Conservation (phyloP, 768 basidiomycete species). For the Mycena vulgaris region DNA sequence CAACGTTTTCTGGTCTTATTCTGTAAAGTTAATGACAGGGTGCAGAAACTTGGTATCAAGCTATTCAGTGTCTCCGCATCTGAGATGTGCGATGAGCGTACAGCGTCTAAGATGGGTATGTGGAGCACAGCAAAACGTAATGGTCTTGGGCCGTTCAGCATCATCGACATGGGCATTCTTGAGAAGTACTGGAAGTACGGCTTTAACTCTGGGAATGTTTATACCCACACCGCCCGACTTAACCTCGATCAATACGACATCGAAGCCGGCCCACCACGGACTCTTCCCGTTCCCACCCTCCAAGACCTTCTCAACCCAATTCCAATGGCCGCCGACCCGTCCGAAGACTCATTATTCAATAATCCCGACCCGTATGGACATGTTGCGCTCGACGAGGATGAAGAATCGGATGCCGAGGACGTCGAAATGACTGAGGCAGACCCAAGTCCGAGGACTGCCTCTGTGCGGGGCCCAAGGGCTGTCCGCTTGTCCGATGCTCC, state of each 20-base stretch:
- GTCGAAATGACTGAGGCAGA: too few species aligned
- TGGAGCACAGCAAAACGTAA: not conserved
- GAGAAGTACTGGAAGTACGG: conserved; percentile 3
- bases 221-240: conserved; percentile 8
- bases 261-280: not conserved
- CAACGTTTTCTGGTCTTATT: not conserved
- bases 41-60: not conserved
- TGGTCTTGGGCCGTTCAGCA: not conserved
- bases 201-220: conserved; percentile 5
- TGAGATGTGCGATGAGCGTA: not conserved
- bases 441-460: too few species aligned
- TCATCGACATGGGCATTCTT: not conserved
- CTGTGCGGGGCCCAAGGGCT: too few species aligned
- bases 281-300: conserved; percentile 1
- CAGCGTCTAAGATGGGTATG: not conserved
- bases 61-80: not conserved
- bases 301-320: conserved; percentile 4
- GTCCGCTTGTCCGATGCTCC: too few species aligned
- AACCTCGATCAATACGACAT: not conserved
- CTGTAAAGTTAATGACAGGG: not conserved
- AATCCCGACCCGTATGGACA: conserved; percentile 8
- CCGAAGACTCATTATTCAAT: conserved; percentile 5
- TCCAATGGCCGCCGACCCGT: not conserved
- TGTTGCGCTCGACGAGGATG: too few species aligned
- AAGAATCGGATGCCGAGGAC: too few species aligned